Evolutionary conservation across 164 flowering plant species (phyloP).

Genomic region (Magnolia officinalis): DNA sequence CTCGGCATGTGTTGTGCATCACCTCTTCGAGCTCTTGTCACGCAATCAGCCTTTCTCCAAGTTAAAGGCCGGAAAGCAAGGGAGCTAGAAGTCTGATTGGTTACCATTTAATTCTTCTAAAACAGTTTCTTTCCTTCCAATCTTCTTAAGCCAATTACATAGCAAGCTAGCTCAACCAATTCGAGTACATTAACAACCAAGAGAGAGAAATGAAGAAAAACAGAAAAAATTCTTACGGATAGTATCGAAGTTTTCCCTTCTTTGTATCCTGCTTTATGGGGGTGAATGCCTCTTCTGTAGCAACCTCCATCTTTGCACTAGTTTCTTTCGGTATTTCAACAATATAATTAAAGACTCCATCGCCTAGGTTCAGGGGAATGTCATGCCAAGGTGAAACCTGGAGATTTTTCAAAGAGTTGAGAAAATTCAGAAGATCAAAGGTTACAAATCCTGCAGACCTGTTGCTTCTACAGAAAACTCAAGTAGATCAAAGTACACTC

Average conservation of each 20-base stretch:
- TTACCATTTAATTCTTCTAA: neutral
- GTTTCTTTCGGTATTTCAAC: constrained; percentile 98
- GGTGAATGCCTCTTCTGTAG: constrained; percentile 81
- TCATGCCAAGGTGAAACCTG: constrained; percentile 99
- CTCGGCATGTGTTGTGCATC: no score
- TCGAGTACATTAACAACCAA: neutral
- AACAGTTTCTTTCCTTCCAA: neutral
- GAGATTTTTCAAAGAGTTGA: constrained; percentile 6
- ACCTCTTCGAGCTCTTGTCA: neutral
- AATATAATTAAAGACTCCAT: constrained; percentile 77
- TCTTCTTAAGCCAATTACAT: neutral
- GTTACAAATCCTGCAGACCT: neutral
- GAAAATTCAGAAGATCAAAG: neutral
- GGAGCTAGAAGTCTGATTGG: neutral
- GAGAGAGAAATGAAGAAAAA: no score
- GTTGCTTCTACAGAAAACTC: neutral
- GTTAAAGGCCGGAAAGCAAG: neutral
- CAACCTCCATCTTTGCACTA: constrained; percentile 98
- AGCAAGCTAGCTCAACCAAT: neutral
- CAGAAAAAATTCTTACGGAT: constrained; percentile 56
- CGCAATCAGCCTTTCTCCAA: neutral
- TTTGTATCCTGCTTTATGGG: constrained; percentile 98
- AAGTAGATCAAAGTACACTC: neutral
- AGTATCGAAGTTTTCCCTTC: constrained; percentile 90
- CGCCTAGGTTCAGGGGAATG: constrained; percentile 78